Percentiles rank a stretch among this genome's conserved stretches.
Conservation (phyloP, 768 basidiomycete genomes). For the Phlebiopsis gigantea region DNA sequence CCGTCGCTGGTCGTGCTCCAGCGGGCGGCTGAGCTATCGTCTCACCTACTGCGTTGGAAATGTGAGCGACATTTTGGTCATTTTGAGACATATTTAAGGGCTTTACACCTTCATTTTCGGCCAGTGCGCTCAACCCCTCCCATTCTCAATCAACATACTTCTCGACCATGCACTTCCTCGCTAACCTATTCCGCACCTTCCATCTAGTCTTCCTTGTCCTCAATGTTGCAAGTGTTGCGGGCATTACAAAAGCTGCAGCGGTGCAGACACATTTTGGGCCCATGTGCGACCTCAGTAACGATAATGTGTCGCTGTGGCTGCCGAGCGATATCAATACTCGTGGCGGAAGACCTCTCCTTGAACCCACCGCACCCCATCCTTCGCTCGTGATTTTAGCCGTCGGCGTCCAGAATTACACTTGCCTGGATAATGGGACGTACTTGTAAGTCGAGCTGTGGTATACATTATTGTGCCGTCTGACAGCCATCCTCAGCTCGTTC, state of each 20-base stretch:
- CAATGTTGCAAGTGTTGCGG: no score
- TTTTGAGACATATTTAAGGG: neutral
- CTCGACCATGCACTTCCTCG: neutral
- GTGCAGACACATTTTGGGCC: neutral
- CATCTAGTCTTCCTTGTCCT: no score
- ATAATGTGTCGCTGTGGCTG: neutral
- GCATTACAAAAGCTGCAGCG: neutral
- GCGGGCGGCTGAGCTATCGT: no score
- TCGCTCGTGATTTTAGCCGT: constrained; percentile 35
- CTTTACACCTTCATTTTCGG: neutral
- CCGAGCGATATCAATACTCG: neutral
- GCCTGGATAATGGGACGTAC: constrained; percentile 28
- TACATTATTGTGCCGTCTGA: neutral
- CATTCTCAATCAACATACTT: neutral
- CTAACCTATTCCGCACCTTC: neutral
- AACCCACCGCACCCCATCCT: constrained; percentile 27
- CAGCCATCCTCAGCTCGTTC: constrained; percentile 2
- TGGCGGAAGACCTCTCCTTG: constrained; percentile 24
- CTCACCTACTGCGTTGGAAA: no score
- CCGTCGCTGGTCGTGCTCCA: no score
- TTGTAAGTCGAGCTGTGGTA: constrained; percentile 27
- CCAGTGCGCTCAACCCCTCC: neutral
- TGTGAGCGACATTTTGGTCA: no score
- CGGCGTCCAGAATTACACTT: constrained; percentile 49
- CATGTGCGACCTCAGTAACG: neutral